A percentile compares a stretch with the other conserved stretches of the same genome.
Conservation (phyloP, 805 yeast genomes). For the Trichomonascus vanleenenianus region DNA sequence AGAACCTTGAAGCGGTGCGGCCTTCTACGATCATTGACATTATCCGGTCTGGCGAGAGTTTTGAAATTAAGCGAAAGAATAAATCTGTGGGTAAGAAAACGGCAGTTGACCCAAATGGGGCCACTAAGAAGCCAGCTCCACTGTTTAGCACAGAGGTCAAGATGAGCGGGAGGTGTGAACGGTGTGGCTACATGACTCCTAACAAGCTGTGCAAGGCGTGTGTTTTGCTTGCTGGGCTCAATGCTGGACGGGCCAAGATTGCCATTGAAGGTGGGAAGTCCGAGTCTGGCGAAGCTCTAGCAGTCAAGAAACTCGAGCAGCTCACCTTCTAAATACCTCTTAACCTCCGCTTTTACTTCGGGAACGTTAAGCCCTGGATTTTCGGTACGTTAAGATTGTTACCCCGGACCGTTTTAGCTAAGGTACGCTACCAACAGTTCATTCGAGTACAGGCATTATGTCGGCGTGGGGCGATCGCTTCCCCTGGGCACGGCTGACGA, state of each 20-base stretch:
- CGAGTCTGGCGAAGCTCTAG: constrained; percentile 13
- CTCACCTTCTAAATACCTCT: constrained; percentile 54
- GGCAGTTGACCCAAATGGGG: constrained; percentile 7
- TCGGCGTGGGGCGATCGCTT: no score
- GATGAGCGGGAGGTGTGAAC: constrained; percentile 49
- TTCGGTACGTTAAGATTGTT: no score
- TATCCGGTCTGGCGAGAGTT: constrained; percentile 86
- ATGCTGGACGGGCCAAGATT: constrained; percentile 62
- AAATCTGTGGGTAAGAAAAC: constrained; percentile 10
- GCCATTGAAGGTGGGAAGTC: constrained; percentile 44
- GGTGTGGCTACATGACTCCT: constrained; percentile 87
- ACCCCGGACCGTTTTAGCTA: no score
- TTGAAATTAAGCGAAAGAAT: constrained; percentile 38
- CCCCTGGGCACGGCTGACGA: no score
- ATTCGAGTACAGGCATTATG: not conserved
- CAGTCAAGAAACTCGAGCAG: constrained; percentile 39
- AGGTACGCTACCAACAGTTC: no score
- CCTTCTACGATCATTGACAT: constrained; percentile 93
- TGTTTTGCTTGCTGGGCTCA: constrained; percentile 74
- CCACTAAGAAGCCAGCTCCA: not conserved
- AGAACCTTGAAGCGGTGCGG: constrained; percentile 80
- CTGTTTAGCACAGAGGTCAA: constrained; percentile 6
- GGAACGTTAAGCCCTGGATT: not conserved
- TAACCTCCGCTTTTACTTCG: not conserved
- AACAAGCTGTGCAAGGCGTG: constrained; percentile 92